Base-by-base conservation (phyloP, 2,329 filamentous ascomycete genomes). In the Orbilia quercus region DNA sequence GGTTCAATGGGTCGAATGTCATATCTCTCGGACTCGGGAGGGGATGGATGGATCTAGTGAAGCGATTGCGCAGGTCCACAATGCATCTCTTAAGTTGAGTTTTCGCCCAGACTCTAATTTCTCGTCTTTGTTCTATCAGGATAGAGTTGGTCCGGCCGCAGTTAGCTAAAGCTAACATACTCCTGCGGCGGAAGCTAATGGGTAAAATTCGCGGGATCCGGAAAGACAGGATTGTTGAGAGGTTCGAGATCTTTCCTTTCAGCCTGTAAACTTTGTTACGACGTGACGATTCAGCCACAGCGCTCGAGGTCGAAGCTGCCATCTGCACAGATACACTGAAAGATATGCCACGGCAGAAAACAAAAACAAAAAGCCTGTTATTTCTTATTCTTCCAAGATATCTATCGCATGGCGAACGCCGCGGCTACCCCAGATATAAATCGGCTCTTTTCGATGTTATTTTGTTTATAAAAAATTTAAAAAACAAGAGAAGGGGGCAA, bases 181-280 rank as follows among this genome's bases (percentile, higher is more conserved):
- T 25, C 16, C 20, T 22, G 50, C 50, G 50, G 34, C 50, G 50
- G 48, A 54, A 54, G 50, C 50, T 54, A 40, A 54, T 54, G 31
- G 16, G 34, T 38, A 42, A 31, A 16, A 20, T 3, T 12, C 11
- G 14, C 36, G 34, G 18, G 18, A 51, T 5, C 20, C 5, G 28
- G 16, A 20, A 45, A 12, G 5, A 20, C 5, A 45, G n/a, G n/a
- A n/a, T n/a, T n/a, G n/a, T n/a, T n/a, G n/a, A n/a, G 42, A 45
- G n/a, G 16, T 14, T n/a, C n/a, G n/a, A n/a, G n/a, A n/a, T 42
- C 38, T 42, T 6, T 42, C 3, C 5, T 14, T n/a, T 18, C 11
- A 42, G 11, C 38, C 12, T 42, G 34, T 9, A 31, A 31, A 9
- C 28, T 9, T 31, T 31, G 28, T 31, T n/a, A n/a, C n/a, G n/a